Base-by-base conservation (phyloP, 2,329 filamentous ascomycete genomes). In the Emericellopsis atlantica region DNA sequence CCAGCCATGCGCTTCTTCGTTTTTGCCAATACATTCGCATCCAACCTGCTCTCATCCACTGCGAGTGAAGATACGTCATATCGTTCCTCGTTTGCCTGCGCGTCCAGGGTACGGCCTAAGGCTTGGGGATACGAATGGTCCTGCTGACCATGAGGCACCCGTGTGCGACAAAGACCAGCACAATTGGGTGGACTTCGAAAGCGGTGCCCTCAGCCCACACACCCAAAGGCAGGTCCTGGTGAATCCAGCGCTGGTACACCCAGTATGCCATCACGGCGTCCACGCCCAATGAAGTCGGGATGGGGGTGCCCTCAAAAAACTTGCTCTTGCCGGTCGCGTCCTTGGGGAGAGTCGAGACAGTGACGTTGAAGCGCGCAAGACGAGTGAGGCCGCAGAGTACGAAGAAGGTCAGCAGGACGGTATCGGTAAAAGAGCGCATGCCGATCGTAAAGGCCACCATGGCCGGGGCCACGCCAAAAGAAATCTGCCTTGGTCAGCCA, bases 251-350 rank as follows among this genome's bases (percentile, higher is more conserved):
- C 49, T 86, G 72, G 43, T 73, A 79, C 24, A 93, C 76, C 83
- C 88, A 96, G 64, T 82, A 95, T 24, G 82, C 85, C 85, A 96
- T 95, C 43, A 94, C 53, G 12, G 72, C 77, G 46, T 86, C 87
- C 50, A 94, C 79, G 2, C 73, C 80, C 21, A 96, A 69, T 21
- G 84, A 89, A 4, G 88, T 96, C 1, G 92, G 92, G 53, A 96
- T 95, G 1, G 92, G 92, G 0, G 90, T 94, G 51, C 92, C 92
- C 65, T 98, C 92, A 52, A 98, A 98, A 66, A 94, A 98, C 56
- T 84, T 76, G 44, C 84, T 87, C 67, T 98, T 98, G 51, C 92
- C 92, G 0, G 75, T 77, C 38, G 79, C 82, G 58, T 98, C 92
- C 65, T 96, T 95, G 46, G 92, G 92, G 11, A 98, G 76, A 50